These are phyloP conservation scores for Ogataea glucozyma DNA, from an alignment of 805 yeast genomes.

Conservation along the genomic window DNA sequence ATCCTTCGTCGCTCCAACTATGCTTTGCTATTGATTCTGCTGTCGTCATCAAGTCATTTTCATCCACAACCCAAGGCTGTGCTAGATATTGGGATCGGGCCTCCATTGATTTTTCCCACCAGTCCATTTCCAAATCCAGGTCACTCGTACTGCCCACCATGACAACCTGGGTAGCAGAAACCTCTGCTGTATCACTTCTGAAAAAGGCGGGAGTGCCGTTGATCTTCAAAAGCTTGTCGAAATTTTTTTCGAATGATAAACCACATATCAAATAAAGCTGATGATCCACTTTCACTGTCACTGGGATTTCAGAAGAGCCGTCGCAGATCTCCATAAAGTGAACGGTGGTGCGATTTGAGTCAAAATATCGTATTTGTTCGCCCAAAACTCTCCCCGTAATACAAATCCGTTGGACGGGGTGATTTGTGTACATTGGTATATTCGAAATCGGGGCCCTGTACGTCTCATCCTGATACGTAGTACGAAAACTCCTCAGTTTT, in stretches of 20 bases:
- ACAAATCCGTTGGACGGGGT: slow-evolving; percentile 41
- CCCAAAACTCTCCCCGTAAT: slow-evolving; percentile 41
- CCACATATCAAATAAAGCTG: slow-evolving; percentile 26
- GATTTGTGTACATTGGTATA: slow-evolving; percentile 40
- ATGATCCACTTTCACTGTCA: slow-evolving; percentile 30
- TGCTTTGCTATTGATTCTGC: slow-evolving; percentile 8
- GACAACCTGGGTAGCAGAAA: slow-evolving; percentile 33
- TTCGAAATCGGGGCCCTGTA: slow-evolving; percentile 14
- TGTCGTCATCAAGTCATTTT: slow-evolving; percentile 10
- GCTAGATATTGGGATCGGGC: slow-evolving; percentile 24
- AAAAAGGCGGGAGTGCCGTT: slow-evolving; percentile 27
- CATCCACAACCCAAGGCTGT: slow-evolving; percentile 38
- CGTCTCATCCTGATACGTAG: slow-evolving; percentile 33
- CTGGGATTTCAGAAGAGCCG: slow-evolving; percentile 26
- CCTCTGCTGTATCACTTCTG: slow-evolving; percentile 28
- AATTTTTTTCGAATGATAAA: slow-evolving; percentile 22
- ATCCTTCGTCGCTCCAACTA: not conserved
- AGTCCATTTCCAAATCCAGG: slow-evolving; percentile 34
- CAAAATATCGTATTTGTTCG: slow-evolving; percentile 28
- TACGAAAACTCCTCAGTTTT: slow-evolving; percentile 19
- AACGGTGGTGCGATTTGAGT: not conserved
- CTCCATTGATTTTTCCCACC: slow-evolving; percentile 38
- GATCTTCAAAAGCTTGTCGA: slow-evolving; percentile 30
- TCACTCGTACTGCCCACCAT: slow-evolving; percentile 25
- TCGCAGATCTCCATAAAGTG: slow-evolving; percentile 35